These are phyloP conservation scores for Phytophthora niederhauseri DNA, from an alignment of 352 stramenopile genomes.

Conservation along the genomic window DNA sequence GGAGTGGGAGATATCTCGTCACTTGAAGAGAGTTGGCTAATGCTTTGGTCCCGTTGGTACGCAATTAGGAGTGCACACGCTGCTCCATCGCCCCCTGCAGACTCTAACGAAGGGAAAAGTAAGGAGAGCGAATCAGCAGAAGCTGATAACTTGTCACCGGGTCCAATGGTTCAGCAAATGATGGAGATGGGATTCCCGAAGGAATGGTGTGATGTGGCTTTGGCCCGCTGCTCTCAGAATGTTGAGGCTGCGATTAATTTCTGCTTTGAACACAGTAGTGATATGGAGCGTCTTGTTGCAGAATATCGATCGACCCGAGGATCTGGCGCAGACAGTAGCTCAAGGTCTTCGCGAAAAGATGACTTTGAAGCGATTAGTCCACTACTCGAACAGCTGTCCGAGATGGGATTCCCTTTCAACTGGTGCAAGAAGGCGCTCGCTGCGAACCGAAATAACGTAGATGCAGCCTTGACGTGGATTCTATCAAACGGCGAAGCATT, in stretches of 20 bases:
- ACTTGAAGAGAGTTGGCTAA: conserved; percentile 81
- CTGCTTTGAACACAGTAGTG: conserved; percentile 92
- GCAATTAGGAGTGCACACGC: conserved; percentile 57
- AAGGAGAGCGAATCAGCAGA: conserved; percentile 33
- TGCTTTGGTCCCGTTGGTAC: conserved; percentile 83
- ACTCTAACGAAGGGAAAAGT: conserved; percentile 32
- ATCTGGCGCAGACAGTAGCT: conserved; percentile 20
- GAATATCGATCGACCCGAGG: conserved; percentile 71
- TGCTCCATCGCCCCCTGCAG: conserved; percentile 32
- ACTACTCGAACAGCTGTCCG: conserved; percentile 86
- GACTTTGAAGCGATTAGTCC: conserved; percentile 73
- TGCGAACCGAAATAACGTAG: conserved; percentile 90
- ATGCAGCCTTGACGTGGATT: conserved; percentile 93
- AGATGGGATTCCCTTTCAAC: conserved; percentile 94
- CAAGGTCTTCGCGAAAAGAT: conserved; percentile 44
- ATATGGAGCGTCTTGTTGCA: conserved; percentile 90
- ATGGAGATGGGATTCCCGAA: conserved; percentile 95
- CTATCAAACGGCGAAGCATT: conserved; percentile 91
- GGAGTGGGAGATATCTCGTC: conserved; percentile 75
- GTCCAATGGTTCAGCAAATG: conserved; percentile 90
- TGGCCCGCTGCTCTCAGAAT: conserved; percentile 87
- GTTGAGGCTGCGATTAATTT: conserved; percentile 93
- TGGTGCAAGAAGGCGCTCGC: conserved; percentile 93
- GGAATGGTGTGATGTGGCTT: conserved; percentile 91
- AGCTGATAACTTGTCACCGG: conserved; percentile 40